These are phyloP conservation scores for Exophiala alcalophila DNA, from an alignment of 2,329 filamentous ascomycete genomes.

Conservation along the genomic window DNA sequence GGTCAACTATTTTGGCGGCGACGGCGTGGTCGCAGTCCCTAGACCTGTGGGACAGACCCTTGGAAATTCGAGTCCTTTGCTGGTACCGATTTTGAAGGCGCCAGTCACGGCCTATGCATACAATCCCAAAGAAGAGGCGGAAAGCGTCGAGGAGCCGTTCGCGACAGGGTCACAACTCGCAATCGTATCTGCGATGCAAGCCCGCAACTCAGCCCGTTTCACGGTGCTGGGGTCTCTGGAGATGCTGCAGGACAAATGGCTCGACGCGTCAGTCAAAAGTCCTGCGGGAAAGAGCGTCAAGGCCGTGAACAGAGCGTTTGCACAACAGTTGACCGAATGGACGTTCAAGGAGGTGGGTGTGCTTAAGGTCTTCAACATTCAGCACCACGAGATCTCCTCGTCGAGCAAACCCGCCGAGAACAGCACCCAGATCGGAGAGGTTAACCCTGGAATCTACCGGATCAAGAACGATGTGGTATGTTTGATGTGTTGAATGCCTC, in stretches of 20 bases:
- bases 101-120: constrained; percentile 87
- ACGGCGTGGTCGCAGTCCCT: constrained; percentile 74
- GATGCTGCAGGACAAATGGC: constrained; percentile 84
- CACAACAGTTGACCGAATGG: constrained; percentile 84
- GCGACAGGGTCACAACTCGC: constrained; percentile 79
- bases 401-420: constrained; percentile 54
- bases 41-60: constrained; percentile 76
- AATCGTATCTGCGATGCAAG: constrained; percentile 82
- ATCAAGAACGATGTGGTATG: constrained; percentile 95
- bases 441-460: constrained; percentile 84
- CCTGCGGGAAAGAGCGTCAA: constrained; percentile 55
- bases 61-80: constrained; percentile 69
- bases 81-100: constrained; percentile 78
- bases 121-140: constrained; percentile 79
- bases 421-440: constrained; percentile 42
- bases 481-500: constrained; percentile 33
- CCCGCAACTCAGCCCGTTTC: constrained; percentile 87
- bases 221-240: constrained; percentile 82
- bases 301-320: constrained; percentile 80
- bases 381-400: constrained; percentile 61
- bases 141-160: constrained; percentile 73
- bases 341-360: constrained; percentile 93
- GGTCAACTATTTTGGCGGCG: constrained; percentile 72
- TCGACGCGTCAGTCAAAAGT: constrained; percentile 70
- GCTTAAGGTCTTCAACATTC: constrained; percentile 74